These are phyloP conservation scores for Fusarium foetens DNA, from an alignment of 2,329 filamentous ascomycete genomes.

Conservation along the genomic window DNA sequence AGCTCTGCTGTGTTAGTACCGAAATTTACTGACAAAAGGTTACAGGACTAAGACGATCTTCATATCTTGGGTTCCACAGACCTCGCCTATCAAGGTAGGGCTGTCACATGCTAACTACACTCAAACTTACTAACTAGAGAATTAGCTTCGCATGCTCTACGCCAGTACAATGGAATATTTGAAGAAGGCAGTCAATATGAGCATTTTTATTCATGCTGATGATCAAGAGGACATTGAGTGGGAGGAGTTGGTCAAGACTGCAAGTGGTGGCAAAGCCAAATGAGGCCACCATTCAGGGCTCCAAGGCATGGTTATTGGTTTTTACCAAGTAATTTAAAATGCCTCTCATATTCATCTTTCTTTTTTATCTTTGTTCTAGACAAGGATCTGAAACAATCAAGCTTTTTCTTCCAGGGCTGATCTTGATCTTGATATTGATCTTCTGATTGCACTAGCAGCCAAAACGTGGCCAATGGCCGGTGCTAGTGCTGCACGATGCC, in stretches of 20 bases:
- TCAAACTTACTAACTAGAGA: neutral
- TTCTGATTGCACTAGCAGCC: conserved; percentile 1
- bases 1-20: accelerated
- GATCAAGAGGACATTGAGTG: conserved; percentile 25
- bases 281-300: neutral
- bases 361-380: neutral
- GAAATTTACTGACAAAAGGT: accelerated
- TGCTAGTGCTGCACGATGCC: conserved; percentile 30
- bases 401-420: neutral
- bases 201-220: conserved; percentile 31
- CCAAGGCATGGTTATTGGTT: neutral
- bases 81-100: conserved; percentile 28
- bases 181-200: conserved; percentile 30
- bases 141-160: conserved; percentile 36
- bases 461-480: conserved; percentile 19
- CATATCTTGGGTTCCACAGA: conserved; percentile 34
- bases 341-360: neutral
- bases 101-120: neutral
- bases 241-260: conserved; percentile 16
- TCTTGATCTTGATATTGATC: conserved; percentile 6
- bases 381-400: conserved; percentile 25
- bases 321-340: neutral
- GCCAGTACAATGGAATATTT: conserved; percentile 37
- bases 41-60: conserved; percentile 29
- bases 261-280: conserved; percentile 21